A percentile compares a stretch with the other conserved stretches of the same genome.
phyloP scores from a whole-genome alignment of 441 rosid species.

The Syzygium malaccense region DNA sequence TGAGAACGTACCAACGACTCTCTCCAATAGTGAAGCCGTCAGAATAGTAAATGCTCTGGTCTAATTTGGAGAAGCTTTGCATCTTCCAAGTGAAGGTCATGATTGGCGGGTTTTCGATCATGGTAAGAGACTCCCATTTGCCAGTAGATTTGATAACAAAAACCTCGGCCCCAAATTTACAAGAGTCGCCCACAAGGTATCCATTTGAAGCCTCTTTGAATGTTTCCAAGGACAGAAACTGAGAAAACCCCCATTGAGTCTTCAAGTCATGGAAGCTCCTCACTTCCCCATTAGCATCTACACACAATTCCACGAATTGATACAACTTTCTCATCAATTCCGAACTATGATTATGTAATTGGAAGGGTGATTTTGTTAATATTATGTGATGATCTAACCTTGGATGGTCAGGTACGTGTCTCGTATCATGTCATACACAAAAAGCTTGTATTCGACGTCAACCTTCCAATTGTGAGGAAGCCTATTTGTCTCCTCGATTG shows the following conservation, averaged over 20 bases:
- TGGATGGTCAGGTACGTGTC: constrained; percentile 20
- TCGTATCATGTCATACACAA: constrained; percentile 16
- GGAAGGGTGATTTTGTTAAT: not conserved
- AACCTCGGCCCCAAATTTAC: constrained; percentile 30
- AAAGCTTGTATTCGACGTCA: constrained; percentile 28
- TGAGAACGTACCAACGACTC: constrained; percentile 3
- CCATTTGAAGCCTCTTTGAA: constrained; percentile 13
- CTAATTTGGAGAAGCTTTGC: not conserved
- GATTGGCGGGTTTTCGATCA: not conserved
- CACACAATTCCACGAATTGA: not conserved
- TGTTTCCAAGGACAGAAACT: not conserved
- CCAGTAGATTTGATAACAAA: constrained; percentile 7
- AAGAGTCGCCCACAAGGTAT: constrained; percentile 22
- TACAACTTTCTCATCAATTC: not conserved
- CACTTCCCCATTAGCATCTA: not conserved
- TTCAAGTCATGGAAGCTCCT: constrained; percentile 10
- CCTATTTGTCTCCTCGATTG: constrained; percentile 18
- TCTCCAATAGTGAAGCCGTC: not conserved
- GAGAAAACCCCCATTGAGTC: constrained; percentile 3
- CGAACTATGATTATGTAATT: not conserved
- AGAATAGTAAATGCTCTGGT: not conserved
- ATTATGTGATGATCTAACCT: constrained; percentile 7
- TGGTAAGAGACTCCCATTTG: constrained; percentile 14
- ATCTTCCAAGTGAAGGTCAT: not conserved
- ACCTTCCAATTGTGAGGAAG: constrained; percentile 32